phyloP scores from a whole-genome alignment of 495 filamentous ascomycete genomes.

The Choiromyces venosus region DNA sequence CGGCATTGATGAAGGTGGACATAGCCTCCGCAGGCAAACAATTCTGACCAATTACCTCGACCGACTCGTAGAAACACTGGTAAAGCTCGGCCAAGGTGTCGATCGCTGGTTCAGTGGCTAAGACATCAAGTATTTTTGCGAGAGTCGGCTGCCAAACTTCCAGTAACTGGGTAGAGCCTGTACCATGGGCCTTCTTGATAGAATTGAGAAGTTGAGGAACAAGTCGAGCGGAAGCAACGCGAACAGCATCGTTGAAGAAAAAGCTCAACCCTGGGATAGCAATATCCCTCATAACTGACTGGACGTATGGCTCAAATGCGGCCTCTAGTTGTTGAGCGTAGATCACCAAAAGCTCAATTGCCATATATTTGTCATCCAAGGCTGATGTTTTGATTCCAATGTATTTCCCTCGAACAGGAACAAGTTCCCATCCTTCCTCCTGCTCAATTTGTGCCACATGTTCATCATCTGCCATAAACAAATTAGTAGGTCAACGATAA shows the following conservation, averaged over 20 bases:
- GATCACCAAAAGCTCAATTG: conserved; percentile 92
- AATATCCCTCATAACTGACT: conserved; percentile 93
- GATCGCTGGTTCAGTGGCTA: conserved; percentile 82
- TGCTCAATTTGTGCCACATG: conserved; percentile 87
- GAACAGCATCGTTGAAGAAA: conserved; percentile 98
- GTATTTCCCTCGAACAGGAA: conserved; percentile 91
- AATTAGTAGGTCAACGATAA: conserved; percentile 14
- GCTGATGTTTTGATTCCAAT: conserved; percentile 97
- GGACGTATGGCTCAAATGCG: conserved; percentile 84
- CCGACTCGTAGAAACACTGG: conserved; percentile 98
- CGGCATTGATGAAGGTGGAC: conserved; percentile 76
- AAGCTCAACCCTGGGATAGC: conserved; percentile 89
- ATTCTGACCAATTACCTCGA: conserved; percentile 84
- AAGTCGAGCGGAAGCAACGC: conserved; percentile 89
- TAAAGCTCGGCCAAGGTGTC: conserved; percentile 99
- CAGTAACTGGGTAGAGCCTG: conserved; percentile 63
- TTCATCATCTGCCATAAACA: conserved; percentile 61
- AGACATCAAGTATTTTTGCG: conserved; percentile 84
- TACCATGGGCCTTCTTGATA: conserved; percentile 83
- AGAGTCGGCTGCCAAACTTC: conserved; percentile 81
- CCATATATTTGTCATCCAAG: conserved; percentile 97
- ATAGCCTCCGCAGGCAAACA: conserved; percentile 73
- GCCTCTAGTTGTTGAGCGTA: conserved; percentile 92
- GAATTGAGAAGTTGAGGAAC: conserved; percentile 92
- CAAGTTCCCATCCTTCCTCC: conserved; percentile 96